Conservation (phyloP, 441 rosid species). For the Erodium trifolium region DNA sequence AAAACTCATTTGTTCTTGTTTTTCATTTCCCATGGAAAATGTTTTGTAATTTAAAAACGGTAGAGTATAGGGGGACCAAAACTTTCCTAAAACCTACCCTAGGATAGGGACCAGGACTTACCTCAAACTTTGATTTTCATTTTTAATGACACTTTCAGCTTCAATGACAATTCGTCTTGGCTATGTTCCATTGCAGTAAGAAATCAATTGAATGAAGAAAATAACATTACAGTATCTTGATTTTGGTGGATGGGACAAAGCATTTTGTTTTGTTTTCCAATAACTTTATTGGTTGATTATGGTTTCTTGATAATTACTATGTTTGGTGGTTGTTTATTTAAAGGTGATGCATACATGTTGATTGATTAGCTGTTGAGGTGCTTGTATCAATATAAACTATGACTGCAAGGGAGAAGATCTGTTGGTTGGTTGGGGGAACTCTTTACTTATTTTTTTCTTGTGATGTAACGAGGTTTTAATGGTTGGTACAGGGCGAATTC, state of each 20-base stretch:
- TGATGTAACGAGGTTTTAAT: background rate
- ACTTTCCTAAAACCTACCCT: slow-evolving; percentile 10
- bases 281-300: slow-evolving; percentile 1
- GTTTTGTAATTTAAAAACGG: background rate
- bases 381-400: background rate
- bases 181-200: slow-evolving; percentile 10
- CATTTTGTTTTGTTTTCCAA: background rate
- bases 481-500: slow-evolving; percentile 23
- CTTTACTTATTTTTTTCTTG: background rate
- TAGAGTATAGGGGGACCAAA: slow-evolving; percentile 14
- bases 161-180: slow-evolving; percentile 5
- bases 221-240: background rate
- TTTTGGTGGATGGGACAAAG: background rate
- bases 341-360: background rate
- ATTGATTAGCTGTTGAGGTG: background rate
- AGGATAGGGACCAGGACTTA: slow-evolving; percentile 15
- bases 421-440: slow-evolving; percentile 15
- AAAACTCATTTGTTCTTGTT: background rate
- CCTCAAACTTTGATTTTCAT: slow-evolving; percentile 8
- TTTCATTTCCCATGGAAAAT: background rate
- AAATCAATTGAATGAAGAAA: background rate
- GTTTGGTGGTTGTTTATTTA: slow-evolving; percentile 2
- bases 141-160: slow-evolving; percentile 1
- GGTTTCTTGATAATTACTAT: slow-evolving; percentile 6
- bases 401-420: slow-evolving; percentile 3